Conservation (phyloP, 2,329 filamentous ascomycete genomes). For the Chaetomiaceae sp. region DNA sequence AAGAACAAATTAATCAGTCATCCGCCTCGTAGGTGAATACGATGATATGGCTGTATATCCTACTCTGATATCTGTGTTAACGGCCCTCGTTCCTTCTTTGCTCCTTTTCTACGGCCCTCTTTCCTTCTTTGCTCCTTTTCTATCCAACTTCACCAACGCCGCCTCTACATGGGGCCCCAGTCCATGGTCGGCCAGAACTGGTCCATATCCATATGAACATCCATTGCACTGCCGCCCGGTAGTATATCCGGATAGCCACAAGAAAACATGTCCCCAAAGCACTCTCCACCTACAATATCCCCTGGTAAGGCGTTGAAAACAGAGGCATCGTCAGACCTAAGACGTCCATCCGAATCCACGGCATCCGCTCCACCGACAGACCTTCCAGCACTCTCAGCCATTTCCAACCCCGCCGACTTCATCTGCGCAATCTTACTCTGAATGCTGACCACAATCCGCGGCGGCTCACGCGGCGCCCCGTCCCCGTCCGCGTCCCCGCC, state of each 20-base stretch:
- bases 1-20: too few relatives aligned
- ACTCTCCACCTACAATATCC: neutral
- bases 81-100: too few relatives aligned
- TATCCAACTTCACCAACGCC: neutral
- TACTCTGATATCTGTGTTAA: too few relatives aligned
- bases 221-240: neutral
- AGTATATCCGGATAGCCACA: neutral
- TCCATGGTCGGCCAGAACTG: conserved; percentile 1
- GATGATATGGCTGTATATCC: too few relatives aligned
- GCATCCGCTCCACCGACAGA: neutral
- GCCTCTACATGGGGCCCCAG: neutral
- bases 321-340: neutral
- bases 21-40: too few relatives aligned
- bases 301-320: too few relatives aligned
- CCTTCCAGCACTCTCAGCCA: neutral
- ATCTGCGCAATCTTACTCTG: neutral
- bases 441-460: conserved; percentile 6
- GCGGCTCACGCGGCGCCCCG: neutral
- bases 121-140: too few relatives aligned
- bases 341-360: too few relatives aligned
- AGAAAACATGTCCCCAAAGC: neutral
- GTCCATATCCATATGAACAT: neutral
- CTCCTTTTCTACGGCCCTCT: too few relatives aligned
- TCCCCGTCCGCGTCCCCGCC: neutral
- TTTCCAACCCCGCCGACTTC: neutral